phyloP scores from a whole-genome alignment of 495 filamentous ascomycete species.

The Cercophora scortea region DNA sequence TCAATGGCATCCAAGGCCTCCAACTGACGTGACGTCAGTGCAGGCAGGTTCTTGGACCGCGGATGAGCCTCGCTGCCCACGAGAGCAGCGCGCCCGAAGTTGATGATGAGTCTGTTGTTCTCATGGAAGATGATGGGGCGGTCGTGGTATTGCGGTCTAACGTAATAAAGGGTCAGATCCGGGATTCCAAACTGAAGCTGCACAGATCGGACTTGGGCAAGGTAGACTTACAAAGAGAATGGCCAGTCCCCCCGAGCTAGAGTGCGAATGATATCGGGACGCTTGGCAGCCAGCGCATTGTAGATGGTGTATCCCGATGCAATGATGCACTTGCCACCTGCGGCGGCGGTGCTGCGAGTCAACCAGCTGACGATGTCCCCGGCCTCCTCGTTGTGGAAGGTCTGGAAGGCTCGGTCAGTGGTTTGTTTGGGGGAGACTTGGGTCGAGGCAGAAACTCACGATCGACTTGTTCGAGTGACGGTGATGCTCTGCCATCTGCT shows the following conservation, averaged over 20 bases:
- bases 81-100: constrained; percentile 52
- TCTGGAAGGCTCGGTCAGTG: constrained; percentile 23
- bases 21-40: constrained; percentile 46
- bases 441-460: constrained; percentile 22
- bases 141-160: constrained; percentile 39
- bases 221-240: constrained; percentile 48
- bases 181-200: no score
- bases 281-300: constrained; percentile 53
- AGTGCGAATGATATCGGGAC: constrained; percentile 55
- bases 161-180: no score
- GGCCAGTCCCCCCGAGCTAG: constrained; percentile 53
- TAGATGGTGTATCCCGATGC: constrained; percentile 55
- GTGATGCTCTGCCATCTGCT: constrained; percentile 36
- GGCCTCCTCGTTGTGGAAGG: constrained; percentile 68
- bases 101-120: constrained; percentile 46
- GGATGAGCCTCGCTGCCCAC: constrained; percentile 50
- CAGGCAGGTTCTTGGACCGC: constrained; percentile 44
- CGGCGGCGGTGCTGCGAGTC: constrained; percentile 43
- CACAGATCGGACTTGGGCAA: no score
- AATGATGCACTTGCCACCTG: constrained; percentile 53
- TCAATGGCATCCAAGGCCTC: constrained; percentile 60
- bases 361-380: constrained; percentile 62
- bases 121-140: constrained; percentile 53
- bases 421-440: neutral
- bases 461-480: constrained; percentile 44